phyloP scores from a whole-genome alignment of 139 green algal species.

The Eudorina sp. region DNA sequence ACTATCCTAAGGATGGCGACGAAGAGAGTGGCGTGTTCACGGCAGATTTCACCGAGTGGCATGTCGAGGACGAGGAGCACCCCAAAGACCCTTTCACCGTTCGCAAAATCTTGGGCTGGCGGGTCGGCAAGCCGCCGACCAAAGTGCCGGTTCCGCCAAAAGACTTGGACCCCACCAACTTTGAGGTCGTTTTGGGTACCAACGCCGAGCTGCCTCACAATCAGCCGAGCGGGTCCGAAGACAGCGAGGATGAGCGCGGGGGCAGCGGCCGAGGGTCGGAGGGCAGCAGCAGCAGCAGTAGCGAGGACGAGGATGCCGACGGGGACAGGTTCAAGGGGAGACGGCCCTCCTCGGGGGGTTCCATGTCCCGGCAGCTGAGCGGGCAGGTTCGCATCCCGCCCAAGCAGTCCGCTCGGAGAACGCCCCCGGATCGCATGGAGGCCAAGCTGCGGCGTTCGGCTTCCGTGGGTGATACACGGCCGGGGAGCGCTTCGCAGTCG shows the following conservation, averaged over 20 bases:
- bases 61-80: constrained; percentile 34
- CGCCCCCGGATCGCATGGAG: neutral
- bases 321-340: neutral
- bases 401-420: neutral
- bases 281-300: neutral
- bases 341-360: neutral
- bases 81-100: constrained; percentile 15
- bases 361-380: neutral
- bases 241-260: neutral
- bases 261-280: neutral
- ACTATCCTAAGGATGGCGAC: constrained; percentile 29
- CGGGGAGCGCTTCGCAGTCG: neutral
- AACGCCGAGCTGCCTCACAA: constrained; percentile 12
- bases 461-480: neutral
- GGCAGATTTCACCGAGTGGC: constrained; percentile 18
- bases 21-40: constrained; percentile 32
- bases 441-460: neutral
- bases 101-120: constrained; percentile 7
- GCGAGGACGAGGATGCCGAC: neutral
- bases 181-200: neutral
- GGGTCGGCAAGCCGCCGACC: neutral
- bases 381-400: neutral
- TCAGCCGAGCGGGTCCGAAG: neutral
- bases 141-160: neutral
- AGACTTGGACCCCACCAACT: neutral